Evolutionary conservation across 202 grass and related monocot genomes (phyloP), one percentile per base, ranked within the genome.

Genomic region (Brachypodium distachyon): DNA sequence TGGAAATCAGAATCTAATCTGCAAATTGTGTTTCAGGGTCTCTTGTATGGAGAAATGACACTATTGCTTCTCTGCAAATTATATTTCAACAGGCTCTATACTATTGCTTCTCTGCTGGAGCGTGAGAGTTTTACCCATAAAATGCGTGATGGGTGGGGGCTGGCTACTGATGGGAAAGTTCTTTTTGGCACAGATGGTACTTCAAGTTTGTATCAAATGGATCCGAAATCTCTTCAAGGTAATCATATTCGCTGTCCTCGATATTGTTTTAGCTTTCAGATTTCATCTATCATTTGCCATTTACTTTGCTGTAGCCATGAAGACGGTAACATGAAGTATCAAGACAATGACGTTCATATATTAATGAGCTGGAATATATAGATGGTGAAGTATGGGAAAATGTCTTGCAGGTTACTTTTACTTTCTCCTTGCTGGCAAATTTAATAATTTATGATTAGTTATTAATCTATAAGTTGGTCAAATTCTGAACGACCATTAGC

Each of bases 371-470:
- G 77, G 95, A 97, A 66, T 97, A 94, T 83, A 80, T 97, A 82
- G 85, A 92, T 72, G 95, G 88, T 33, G 89, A 97, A 90, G 87
- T 97, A 29, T 97, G 95, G 94, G 95, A 91, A 82, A 97, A 97
- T 83, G 83, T 97, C 54, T 97, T 91, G 95, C 75, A 87, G 95
- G 95, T 97, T 79, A 87, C 85, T 65, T 17, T 26, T 71, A 13
- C n/a, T n/a, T n/a, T n/a, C n/a, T n/a, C n/a, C n/a, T n/a, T n/a
- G n/a, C n/a, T n/a, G n/a, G n/a, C n/a, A n/a, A n/a, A n/a, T n/a
- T n/a, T n/a, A n/a, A n/a, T n/a, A n/a, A n/a, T n/a, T 21, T 21
- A 23, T 57, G 51, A n/a, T n/a, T 13, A 57, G 38, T 78, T 74
- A 43, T 69, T 74, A 46, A 29, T 61, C 50, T 74, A 51, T 36